Evolutionary conservation across 2,329 filamentous ascomycete species (phyloP), one percentile per base, ranked within the genome.

Genomic region (Ophiostoma quercus): DNA sequence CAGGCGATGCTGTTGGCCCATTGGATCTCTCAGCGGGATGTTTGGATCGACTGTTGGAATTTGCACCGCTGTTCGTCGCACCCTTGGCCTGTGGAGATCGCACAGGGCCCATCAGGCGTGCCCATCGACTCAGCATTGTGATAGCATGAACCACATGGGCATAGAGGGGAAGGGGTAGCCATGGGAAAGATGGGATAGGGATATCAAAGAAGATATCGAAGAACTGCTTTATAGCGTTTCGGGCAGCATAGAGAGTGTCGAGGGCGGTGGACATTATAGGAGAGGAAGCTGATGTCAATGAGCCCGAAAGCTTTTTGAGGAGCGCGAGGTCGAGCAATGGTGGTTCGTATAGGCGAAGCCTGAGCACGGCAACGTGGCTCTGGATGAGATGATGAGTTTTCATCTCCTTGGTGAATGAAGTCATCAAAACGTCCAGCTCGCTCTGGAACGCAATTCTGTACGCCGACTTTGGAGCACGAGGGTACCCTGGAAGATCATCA

Each of bases 81-180:
- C 32, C 19, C 32, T 65, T 39, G 3, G 57, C n/a, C 12, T 51
- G 6, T 8, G 63, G 37, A 2, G 54, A 66, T 60, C 66, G 68
- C 3, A 67, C 25, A 1, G 72, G 72, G 1, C 79, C 79, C 0
- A 82, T 77, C 0, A 84, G 77, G 62, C 83, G 83, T 5, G 82
- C 80, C 83, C 83, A 85, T 7, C 84, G 79, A 1, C 82, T 80
- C 0, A 85, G 77, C 79, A 84, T 83, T 4, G 79, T 82, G 60
- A 84, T 76, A n/a, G 80, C 81, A 68, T 85, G 84, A 3, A 85
- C 79, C 0, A 86, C 76, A 68, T 86, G 82, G 0, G 80, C 76
- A 43, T 79, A 82, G 0, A 80, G 74, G 0, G 81, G 77, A 9
- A 85, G 80, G 0, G 85, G 83, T 32, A 85, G 77, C 39, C 79